Evolutionary conservation across 2,329 filamentous ascomycete genomes (phyloP).

Genomic region (Epichloe elymi): DNA sequence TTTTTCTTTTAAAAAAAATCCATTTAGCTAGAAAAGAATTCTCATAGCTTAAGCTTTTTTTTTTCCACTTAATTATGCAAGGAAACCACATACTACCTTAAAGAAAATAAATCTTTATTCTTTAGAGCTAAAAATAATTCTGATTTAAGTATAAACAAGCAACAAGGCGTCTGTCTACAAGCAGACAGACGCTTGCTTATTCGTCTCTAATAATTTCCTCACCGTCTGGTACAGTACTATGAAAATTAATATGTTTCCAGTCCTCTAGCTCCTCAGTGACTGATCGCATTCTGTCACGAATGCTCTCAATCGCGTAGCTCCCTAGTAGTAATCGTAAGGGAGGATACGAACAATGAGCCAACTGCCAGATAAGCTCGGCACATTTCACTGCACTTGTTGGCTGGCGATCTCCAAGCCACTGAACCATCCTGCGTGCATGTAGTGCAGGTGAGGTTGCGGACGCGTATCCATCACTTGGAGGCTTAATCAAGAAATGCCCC

Average conservation of each 20-base stretch:
- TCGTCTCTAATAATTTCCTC: not conserved
- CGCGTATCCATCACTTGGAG: slow-evolving; percentile 69
- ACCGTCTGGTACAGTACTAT: slow-evolving; percentile 11
- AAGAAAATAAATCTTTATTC: too few relatives aligned
- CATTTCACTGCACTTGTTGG: slow-evolving; percentile 88
- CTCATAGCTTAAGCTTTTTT: too few relatives aligned
- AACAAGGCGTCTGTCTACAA: too few relatives aligned
- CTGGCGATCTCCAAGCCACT: slow-evolving; percentile 88
- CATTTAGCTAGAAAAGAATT: too few relatives aligned
- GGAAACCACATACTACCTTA: too few relatives aligned
- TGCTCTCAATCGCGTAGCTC: slow-evolving; percentile 91
- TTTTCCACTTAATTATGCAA: too few relatives aligned
- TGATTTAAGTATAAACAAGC: too few relatives aligned
- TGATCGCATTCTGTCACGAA: slow-evolving; percentile 74
- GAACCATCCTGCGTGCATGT: slow-evolving; percentile 81
- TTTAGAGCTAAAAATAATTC: too few relatives aligned
- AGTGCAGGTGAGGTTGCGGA: slow-evolving; percentile 67
- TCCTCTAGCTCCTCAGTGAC: slow-evolving; percentile 93
- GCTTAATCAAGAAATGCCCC: slow-evolving; percentile 86
- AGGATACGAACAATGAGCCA: slow-evolving; percentile 90
- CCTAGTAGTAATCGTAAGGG: slow-evolving; percentile 77
- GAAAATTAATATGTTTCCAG: slow-evolving; percentile 77
- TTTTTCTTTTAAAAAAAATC: too few relatives aligned
- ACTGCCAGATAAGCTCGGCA: slow-evolving; percentile 85
- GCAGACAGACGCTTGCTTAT: too few relatives aligned